Evolutionary conservation across 129 eudicot species (phyloP).

Genomic region (Gnaphalium uliginosum): DNA sequence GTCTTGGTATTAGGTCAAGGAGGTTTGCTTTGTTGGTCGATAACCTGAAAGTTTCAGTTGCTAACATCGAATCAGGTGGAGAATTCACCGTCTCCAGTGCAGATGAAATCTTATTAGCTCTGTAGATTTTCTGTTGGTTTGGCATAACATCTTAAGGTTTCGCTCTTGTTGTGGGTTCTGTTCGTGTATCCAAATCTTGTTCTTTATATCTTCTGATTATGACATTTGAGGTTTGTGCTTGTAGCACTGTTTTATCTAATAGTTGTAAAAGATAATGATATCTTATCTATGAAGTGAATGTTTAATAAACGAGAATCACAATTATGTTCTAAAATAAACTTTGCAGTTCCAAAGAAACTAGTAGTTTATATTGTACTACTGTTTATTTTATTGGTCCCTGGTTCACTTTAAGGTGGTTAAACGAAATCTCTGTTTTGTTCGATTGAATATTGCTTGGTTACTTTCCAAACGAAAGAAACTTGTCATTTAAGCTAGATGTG

Average conservation of each 20-base stretch:
- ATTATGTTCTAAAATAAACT: too few relatives aligned
- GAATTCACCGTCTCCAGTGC: conserved; percentile 86
- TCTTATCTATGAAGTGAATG: neutral
- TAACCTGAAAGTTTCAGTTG: conserved; percentile 71
- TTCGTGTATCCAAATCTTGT: neutral
- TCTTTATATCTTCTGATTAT: neutral
- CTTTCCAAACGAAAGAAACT: neutral
- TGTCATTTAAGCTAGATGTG: neutral
- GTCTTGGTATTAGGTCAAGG: conserved; percentile 72
- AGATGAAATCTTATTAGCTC: conserved; percentile 75
- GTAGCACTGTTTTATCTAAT: neutral
- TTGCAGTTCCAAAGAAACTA: too few relatives aligned
- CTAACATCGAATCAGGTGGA: conserved; percentile 79
- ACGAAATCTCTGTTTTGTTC: neutral
- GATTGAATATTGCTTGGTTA: neutral
- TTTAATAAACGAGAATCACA: neutral
- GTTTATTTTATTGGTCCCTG: neutral
- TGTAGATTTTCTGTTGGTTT: conserved; percentile 26
- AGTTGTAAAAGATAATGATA: neutral
- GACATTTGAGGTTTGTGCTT: conserved; percentile 4
- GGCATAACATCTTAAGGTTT: neutral
- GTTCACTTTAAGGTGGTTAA: neutral
- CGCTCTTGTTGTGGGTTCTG: neutral
- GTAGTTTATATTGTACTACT: too few relatives aligned
- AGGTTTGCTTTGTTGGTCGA: conserved; percentile 87